phyloP scores from a whole-genome alignment of 768 basidiomycete genomes.

The Pilatotrama ljubarskyi region DNA sequence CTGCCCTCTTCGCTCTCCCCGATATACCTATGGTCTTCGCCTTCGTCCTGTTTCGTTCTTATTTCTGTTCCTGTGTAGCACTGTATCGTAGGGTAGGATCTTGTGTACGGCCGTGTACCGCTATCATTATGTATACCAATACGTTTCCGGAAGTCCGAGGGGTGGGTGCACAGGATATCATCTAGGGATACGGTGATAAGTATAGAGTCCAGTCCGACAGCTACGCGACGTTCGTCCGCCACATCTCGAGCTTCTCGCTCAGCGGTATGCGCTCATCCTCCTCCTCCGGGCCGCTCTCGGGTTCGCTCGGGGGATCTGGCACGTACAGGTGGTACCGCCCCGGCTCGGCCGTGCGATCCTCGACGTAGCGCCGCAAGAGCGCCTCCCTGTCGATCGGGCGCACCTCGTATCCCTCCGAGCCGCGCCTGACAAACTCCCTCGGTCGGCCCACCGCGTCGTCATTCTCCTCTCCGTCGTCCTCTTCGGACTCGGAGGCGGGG shows the following conservation, averaged over 20 bases:
- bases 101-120: conserved; percentile 14
- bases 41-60: not conserved
- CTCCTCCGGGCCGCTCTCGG: conserved; percentile 43
- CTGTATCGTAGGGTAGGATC: not conserved
- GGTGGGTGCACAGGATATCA: not conserved
- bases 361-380: conserved; percentile 59
- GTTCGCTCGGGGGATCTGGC: conserved; percentile 50
- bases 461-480: conserved; percentile 31
- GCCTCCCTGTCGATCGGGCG: conserved; percentile 60
- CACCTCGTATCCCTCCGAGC: conserved; percentile 85
- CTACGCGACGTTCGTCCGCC: conserved; percentile 26
- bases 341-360: conserved; percentile 51
- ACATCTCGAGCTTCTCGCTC: conserved; percentile 25
- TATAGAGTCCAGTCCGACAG: not conserved
- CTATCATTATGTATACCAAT: conserved; percentile 19
- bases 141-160: not conserved
- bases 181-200: not conserved
- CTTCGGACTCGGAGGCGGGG: conserved; percentile 19
- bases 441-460: conserved; percentile 33
- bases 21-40: not conserved
- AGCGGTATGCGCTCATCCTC: conserved; percentile 29
- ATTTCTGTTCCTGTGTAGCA: not conserved
- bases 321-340: conserved; percentile 71
- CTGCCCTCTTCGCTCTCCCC: not conserved
- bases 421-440: conserved; percentile 49